These are phyloP conservation scores for Cercospora beticola DNA, from an alignment of 2,329 filamentous ascomycete species.

Conservation along the genomic window DNA sequence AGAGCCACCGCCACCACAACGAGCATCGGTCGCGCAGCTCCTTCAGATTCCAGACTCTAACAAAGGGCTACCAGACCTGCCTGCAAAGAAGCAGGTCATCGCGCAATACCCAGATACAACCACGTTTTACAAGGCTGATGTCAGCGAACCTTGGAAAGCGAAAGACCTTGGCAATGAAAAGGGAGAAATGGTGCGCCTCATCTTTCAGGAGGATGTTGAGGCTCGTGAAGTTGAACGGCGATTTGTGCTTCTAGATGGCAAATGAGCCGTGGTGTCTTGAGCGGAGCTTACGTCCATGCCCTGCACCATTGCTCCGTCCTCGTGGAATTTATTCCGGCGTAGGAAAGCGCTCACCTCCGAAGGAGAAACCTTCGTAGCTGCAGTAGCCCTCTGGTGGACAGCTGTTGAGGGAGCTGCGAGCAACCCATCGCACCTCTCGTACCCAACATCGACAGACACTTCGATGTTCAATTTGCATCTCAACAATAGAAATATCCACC, in stretches of 20 bases:
- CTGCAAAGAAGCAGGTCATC: slow-evolving; percentile 46
- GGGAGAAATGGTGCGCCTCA: slow-evolving; percentile 43
- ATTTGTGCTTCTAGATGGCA: slow-evolving; percentile 46
- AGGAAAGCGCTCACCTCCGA: not conserved
- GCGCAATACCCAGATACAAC: slow-evolving; percentile 54
- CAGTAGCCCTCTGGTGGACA: not conserved
- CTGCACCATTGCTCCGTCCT: not conserved
- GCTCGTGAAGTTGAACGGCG: slow-evolving; percentile 52
- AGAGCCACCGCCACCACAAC: slow-evolving; percentile 34
- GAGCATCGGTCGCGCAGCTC: slow-evolving; percentile 50
- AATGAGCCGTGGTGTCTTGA: not conserved
- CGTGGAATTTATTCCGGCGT: not conserved
- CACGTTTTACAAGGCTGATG: slow-evolving; percentile 56
- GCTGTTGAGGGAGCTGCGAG: not conserved
- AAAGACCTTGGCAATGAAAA: slow-evolving; percentile 35
- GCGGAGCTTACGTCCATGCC: not conserved
- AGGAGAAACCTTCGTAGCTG: not conserved
- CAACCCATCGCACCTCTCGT: not conserved
- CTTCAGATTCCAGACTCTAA: slow-evolving; percentile 47
- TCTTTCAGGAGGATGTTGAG: slow-evolving; percentile 52
- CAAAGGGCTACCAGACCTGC: slow-evolving; percentile 43
- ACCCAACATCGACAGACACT: not conserved
- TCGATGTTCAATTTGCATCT: not conserved
- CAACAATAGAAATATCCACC: not conserved
- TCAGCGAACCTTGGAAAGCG: slow-evolving; percentile 44